These are phyloP conservation scores for Verticillium longisporum DNA, from an alignment of 2,329 filamentous ascomycete species.

Conservation along the genomic window DNA sequence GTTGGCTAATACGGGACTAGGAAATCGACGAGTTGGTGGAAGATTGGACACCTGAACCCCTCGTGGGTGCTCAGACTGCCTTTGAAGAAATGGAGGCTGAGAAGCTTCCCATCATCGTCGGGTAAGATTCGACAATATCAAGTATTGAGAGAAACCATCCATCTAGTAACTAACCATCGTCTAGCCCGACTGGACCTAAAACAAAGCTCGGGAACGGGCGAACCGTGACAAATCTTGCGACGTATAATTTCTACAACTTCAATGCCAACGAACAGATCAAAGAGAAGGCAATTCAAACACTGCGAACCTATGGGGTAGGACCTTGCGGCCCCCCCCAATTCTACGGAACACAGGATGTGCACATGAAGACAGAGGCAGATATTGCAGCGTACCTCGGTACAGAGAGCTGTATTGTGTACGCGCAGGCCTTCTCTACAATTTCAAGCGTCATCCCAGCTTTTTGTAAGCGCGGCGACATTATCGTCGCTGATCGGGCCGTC, in stretches of 20 bases:
- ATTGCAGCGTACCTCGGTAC: conserved; percentile 86
- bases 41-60: conserved; percentile 91
- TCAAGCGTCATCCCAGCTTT: conserved; percentile 96
- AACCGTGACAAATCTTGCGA: conserved; percentile 88
- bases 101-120: conserved; percentile 78
- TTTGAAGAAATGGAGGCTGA: conserved; percentile 80
- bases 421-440: conserved; percentile 93
- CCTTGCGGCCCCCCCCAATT: conserved; percentile 96
- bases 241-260: conserved; percentile 97
- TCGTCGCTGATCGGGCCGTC: conserved; percentile 87
- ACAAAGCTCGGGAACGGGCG: conserved; percentile 82
- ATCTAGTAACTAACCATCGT: not conserved
- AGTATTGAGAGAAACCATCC: too few species aligned
- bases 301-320: conserved; percentile 92
- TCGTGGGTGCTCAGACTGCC: conserved; percentile 66
- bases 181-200: conserved; percentile 80
- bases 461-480: conserved; percentile 94
- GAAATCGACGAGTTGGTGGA: conserved; percentile 97
- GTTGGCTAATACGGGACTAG: conserved; percentile 26
- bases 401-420: conserved; percentile 87
- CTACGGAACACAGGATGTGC: conserved; percentile 96
- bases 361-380: conserved; percentile 93
- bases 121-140: conserved; percentile 41
- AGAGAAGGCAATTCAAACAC: conserved; percentile 87
- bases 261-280: conserved; percentile 87